A percentile compares a stretch with the other conserved stretches of the same genome.
Conservation (phyloP, 2,329 filamentous ascomycete species). For the Celoporthe dispersa region DNA sequence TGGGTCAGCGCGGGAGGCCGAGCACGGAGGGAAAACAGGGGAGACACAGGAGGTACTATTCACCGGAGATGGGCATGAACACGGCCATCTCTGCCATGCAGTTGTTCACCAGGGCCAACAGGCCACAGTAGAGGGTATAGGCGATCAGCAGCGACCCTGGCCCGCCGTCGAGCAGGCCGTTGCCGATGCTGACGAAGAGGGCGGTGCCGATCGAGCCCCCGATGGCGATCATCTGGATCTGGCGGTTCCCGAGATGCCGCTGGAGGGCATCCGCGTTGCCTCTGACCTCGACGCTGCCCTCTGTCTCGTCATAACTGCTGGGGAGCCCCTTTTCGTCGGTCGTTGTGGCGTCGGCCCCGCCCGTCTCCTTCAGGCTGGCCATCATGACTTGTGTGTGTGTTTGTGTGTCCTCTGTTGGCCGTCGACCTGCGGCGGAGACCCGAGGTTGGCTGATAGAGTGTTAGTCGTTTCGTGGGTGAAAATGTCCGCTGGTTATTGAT, state of each 20-base stretch:
- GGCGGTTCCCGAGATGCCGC: constrained; percentile 56
- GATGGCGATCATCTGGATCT: constrained; percentile 63
- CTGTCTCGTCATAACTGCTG: constrained; percentile 20
- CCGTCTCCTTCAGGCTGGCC: constrained; percentile 11
- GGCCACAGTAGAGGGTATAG: constrained; percentile 57
- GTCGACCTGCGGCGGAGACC: background rate
- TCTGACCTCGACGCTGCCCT: constrained; percentile 15
- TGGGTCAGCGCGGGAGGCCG: background rate
- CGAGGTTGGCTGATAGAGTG: background rate
- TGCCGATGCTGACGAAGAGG: constrained; percentile 66
- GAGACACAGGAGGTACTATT: background rate
- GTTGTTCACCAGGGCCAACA: constrained; percentile 68
- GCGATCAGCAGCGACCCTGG: constrained; percentile 60
- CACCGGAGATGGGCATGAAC: constrained; percentile 62
- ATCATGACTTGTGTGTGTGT: constrained; percentile 3
- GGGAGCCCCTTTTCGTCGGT: constrained; percentile 17
- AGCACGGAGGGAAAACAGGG: background rate
- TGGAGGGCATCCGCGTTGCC: constrained; percentile 40
- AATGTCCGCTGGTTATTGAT: background rate
- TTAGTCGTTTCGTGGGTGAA: background rate
- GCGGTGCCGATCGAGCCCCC: constrained; percentile 62
- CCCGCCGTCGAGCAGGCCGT: constrained; percentile 52
- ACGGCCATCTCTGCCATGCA: constrained; percentile 67
- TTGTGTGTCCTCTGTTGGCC: background rate
- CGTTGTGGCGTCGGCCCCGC: background rate